These are phyloP conservation scores for Ceratocystis destructans DNA, from an alignment of 2,329 filamentous ascomycete species.

Conservation along the genomic window DNA sequence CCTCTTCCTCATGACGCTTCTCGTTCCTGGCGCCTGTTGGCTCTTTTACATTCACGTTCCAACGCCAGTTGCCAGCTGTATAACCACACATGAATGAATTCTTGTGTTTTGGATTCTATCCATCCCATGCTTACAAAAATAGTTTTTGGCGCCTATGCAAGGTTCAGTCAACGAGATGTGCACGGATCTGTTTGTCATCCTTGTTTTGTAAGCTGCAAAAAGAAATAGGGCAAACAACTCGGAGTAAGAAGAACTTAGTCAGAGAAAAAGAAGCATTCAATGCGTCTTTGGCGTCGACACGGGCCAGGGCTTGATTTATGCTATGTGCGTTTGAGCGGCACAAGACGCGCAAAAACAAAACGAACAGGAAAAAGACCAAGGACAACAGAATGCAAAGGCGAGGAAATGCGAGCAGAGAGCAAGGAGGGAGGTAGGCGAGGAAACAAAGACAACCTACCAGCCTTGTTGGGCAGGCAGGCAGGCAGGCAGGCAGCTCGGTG, in stretches of 20 bases:
- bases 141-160: background rate
- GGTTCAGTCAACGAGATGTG: too few relatives aligned
- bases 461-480: background rate
- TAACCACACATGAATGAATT: background rate
- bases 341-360: background rate
- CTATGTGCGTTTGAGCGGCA: background rate
- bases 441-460: background rate
- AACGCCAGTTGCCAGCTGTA: background rate
- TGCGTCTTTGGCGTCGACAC: background rate
- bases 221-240: background rate
- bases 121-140: background rate
- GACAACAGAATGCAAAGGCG: too few relatives aligned
- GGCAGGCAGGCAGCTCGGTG: background rate
- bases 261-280: background rate
- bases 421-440: background rate
- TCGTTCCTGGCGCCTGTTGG: too few relatives aligned
- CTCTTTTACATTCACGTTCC: background rate
- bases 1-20: too few relatives aligned
- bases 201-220: background rate
- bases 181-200: background rate
- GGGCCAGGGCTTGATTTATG: background rate
- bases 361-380: background rate
- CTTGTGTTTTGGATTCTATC: background rate
- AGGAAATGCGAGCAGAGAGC: background rate
- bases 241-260: background rate